Conservation (phyloP, 192 early-diverging fungal species). For the Backusella psychrophila region DNA sequence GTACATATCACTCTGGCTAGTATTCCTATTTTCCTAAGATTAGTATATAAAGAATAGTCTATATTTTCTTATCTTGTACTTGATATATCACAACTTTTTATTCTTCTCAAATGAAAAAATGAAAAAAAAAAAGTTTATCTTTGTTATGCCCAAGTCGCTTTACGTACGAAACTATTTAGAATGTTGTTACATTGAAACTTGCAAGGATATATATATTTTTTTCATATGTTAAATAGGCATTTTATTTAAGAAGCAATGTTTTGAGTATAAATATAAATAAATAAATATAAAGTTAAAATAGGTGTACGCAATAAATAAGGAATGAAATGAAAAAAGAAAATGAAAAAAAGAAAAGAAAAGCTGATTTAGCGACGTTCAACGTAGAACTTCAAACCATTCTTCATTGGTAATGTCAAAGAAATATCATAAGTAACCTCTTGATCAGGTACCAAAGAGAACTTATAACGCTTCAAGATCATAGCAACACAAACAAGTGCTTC, state of each 20-base stretch:
- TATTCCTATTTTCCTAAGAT: no score
- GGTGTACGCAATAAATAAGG: neutral
- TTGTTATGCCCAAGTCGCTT: no score
- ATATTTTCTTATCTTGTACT: no score
- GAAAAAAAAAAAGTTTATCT: no score
- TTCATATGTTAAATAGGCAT: neutral
- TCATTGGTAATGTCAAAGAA: slow-evolving; percentile 31
- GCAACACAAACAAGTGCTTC: slow-evolving; percentile 41
- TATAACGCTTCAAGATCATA: slow-evolving; percentile 37
- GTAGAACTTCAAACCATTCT: slow-evolving; percentile 24
- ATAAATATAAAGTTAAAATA: no score
- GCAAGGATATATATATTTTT: neutral
- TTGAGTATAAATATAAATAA: neutral
- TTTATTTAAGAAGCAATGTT: neutral
- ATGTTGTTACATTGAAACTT: neutral
- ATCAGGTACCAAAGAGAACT: slow-evolving; percentile 34
- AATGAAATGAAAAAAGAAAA: neutral
- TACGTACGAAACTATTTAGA: no score
- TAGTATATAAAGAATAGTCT: no score
- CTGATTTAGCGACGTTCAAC: slow-evolving; percentile 19
- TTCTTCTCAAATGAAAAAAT: no score
- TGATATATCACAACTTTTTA: no score
- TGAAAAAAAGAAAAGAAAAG: neutral
- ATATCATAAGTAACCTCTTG: slow-evolving; percentile 32
- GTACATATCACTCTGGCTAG: no score